These are phyloP conservation scores for Aspergillus mulundensis DNA, from an alignment of 495 filamentous ascomycete genomes.

Conservation along the genomic window DNA sequence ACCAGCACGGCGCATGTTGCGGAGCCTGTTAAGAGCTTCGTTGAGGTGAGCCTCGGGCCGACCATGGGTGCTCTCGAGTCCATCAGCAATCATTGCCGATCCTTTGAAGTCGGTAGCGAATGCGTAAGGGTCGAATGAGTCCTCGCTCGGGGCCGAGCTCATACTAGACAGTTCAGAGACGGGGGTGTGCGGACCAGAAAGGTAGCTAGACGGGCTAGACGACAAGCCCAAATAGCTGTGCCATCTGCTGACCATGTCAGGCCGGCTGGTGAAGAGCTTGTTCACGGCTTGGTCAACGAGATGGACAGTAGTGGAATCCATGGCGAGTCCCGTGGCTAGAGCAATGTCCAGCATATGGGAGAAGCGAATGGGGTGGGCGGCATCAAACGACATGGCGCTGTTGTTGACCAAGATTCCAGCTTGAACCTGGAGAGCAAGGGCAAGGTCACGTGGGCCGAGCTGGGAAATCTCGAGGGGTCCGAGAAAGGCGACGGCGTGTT, in stretches of 20 bases:
- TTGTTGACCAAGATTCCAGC: conserved; percentile 54
- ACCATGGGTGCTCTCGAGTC: conserved; percentile 71
- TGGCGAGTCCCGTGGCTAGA: conserved; percentile 42
- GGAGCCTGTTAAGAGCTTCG: conserved; percentile 76
- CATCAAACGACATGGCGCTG: conserved; percentile 42
- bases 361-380: conserved; percentile 56
- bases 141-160: conserved; percentile 53
- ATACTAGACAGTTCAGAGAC: conserved; percentile 38
- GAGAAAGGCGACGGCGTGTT: conserved; percentile 58
- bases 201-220: conserved; percentile 29
- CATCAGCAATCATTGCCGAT: conserved; percentile 82
- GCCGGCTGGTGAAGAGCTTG: conserved; percentile 47
- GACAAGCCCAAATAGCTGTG: conserved; percentile 47
- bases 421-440: conserved; percentile 60
- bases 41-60: conserved; percentile 65
- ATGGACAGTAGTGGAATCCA: conserved; percentile 48
- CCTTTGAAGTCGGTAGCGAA: conserved; percentile 87
- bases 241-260: conserved; percentile 58
- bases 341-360: conserved; percentile 57
- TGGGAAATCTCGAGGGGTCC: conserved; percentile 55
- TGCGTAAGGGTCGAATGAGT: conserved; percentile 85
- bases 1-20: conserved; percentile 87
- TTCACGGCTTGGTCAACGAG: conserved; percentile 56
- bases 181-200: conserved; percentile 36
- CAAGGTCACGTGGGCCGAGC: conserved; percentile 54